Evolutionary conservation across 768 basidiomycete species (phyloP).

Genomic region (Hemileccinum impolitum): DNA sequence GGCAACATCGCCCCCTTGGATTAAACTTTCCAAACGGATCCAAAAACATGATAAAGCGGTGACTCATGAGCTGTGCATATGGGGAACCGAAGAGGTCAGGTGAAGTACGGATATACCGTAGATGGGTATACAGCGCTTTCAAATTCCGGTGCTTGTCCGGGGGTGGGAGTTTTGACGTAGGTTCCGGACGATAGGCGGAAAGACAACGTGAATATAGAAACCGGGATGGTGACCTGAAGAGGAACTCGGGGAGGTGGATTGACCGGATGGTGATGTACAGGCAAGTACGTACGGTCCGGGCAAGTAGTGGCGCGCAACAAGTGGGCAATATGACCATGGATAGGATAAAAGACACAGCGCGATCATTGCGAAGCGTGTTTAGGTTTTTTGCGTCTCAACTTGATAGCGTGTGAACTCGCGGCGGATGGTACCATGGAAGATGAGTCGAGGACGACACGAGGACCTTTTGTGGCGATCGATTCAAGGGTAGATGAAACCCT

Average conservation of each 20-base stretch:
- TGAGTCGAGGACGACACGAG: neutral
- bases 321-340: constrained; percentile 6
- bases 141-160: neutral
- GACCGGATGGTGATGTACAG: neutral
- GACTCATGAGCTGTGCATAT: too few relatives aligned
- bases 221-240: neutral
- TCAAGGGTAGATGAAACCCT: neutral
- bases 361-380: constrained; percentile 5
- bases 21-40: too few relatives aligned
- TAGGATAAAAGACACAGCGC: neutral
- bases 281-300: neutral
- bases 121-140: neutral
- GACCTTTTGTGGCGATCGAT: neutral
- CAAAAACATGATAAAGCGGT: too few relatives aligned
- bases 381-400: constrained; percentile 4
- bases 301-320: neutral
- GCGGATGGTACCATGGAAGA: constrained; percentile 5
- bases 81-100: too few relatives aligned
- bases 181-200: neutral
- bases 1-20: too few relatives aligned
- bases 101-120: neutral
- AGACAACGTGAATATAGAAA: neutral
- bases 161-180: neutral
- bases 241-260: neutral
- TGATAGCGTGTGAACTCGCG: constrained; percentile 13